Evolutionary conservation across 306 rosid genomes (phyloP).

Genomic region (Glycine soja): DNA sequence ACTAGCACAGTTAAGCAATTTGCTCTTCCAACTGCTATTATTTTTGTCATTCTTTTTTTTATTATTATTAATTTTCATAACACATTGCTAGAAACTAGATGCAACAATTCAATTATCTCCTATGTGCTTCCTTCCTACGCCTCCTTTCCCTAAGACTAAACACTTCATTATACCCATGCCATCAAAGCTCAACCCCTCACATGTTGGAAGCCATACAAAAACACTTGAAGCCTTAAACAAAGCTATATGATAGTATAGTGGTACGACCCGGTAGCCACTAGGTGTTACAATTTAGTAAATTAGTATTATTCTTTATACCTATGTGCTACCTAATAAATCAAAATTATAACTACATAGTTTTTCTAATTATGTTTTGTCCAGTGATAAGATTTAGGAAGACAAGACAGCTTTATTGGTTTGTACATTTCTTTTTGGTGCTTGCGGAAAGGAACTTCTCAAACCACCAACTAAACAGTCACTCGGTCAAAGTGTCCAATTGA

Average conservation of each 20-base stretch:
- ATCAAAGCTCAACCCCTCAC: slow-evolving; percentile 15
- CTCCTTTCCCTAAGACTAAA: neutral
- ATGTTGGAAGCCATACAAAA: neutral
- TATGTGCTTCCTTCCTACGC: neutral
- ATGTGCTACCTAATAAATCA: slow-evolving; percentile 1
- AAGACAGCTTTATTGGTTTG: slow-evolving; percentile 40
- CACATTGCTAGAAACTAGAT: neutral
- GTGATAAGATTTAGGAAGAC: slow-evolving; percentile 23
- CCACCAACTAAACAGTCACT: slow-evolving; percentile 17
- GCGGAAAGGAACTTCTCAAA: slow-evolving; percentile 15
- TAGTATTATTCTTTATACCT: neutral
- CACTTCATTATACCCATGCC: neutral
- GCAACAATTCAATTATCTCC: neutral
- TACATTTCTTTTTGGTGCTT: slow-evolving; percentile 23
- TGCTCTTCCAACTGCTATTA: no score
- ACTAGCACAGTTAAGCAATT: no score
- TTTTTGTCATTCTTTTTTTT: no score
- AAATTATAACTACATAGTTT: neutral
- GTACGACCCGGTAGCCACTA: neutral
- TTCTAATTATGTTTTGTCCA: slow-evolving; percentile 33
- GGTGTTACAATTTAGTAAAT: no score
- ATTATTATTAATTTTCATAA: neutral
- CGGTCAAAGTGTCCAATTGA: slow-evolving; percentile 43
- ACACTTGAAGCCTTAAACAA: neutral
- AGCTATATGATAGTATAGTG: neutral